Conservation (phyloP, 2,329 filamentous ascomycete genomes). For the Aspergillus brasiliensis region DNA sequence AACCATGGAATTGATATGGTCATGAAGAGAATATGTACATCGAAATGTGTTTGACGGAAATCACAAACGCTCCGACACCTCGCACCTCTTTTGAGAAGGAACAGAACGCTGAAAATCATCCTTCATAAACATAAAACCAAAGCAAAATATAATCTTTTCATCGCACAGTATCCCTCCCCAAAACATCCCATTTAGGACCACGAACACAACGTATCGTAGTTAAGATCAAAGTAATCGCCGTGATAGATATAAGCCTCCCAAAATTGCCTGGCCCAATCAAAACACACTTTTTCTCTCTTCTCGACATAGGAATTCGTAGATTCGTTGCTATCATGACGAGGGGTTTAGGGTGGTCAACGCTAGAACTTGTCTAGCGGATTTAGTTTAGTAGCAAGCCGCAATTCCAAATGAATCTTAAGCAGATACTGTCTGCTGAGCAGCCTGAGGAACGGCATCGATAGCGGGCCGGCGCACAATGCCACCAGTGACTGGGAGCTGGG, state of each 20-base stretch:
- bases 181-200: background rate
- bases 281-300: background rate
- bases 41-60: constrained; percentile 11
- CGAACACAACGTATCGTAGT: background rate
- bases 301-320: constrained; percentile 16
- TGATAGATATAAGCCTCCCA: constrained; percentile 8
- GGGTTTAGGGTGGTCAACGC: constrained; percentile 1
- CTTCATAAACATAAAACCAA: constrained; percentile 2
- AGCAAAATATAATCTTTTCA: background rate
- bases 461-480: constrained; percentile 84
- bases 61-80: constrained; percentile 25
- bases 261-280: background rate
- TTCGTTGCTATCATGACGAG: constrained; percentile 21
- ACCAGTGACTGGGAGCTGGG: constrained; percentile 82
- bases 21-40: constrained; percentile 21
- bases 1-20: constrained; percentile 7
- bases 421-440: constrained; percentile 29
- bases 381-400: background rate
- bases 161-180: background rate
- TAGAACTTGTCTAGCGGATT: constrained; percentile 14
- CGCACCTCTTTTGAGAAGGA: constrained; percentile 17
- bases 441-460: constrained; percentile 45
- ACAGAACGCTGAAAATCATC: constrained; percentile 17
- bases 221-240: background rate
- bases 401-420: constrained; percentile 26